Evolutionary conservation across 345 rosid genomes (phyloP).

Genomic region (Salix caprea): DNA sequence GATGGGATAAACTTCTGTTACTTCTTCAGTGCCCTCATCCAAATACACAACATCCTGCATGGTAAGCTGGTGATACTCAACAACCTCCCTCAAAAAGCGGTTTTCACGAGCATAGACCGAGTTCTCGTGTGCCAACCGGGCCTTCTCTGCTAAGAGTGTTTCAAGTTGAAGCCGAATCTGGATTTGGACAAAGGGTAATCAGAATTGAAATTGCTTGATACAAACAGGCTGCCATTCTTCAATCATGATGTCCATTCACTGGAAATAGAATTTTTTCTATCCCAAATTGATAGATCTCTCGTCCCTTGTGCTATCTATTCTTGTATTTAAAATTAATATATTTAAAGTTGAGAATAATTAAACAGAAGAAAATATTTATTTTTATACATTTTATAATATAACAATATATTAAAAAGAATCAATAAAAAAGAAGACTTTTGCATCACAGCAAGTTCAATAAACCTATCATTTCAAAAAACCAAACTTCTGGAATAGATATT

Average conservation of each 20-base stretch:
- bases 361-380: too few species aligned
- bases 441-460: too few species aligned
- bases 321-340: too few species aligned
- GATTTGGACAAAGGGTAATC: background rate
- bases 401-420: too few species aligned
- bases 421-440: too few species aligned
- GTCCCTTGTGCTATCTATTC: too few species aligned
- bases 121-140: constrained; percentile 33
- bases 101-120: constrained; percentile 33
- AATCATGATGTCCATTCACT: background rate
- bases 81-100: constrained; percentile 33
- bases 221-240: background rate
- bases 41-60: constrained; percentile 35
- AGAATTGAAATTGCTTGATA: background rate
- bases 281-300: background rate
- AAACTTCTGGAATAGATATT: too few species aligned
- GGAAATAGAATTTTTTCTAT: background rate
- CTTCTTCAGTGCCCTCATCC: constrained; percentile 37
- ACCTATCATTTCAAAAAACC: too few species aligned
- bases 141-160: constrained; percentile 31
- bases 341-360: too few species aligned
- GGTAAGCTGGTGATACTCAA: constrained; percentile 35
- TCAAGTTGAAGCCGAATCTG: constrained; percentile 36
- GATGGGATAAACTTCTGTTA: constrained; percentile 41
- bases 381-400: too few species aligned